Evolutionary conservation across 2,329 filamentous ascomycete species (phyloP).

Genomic region (Grosmannia clavigera): DNA sequence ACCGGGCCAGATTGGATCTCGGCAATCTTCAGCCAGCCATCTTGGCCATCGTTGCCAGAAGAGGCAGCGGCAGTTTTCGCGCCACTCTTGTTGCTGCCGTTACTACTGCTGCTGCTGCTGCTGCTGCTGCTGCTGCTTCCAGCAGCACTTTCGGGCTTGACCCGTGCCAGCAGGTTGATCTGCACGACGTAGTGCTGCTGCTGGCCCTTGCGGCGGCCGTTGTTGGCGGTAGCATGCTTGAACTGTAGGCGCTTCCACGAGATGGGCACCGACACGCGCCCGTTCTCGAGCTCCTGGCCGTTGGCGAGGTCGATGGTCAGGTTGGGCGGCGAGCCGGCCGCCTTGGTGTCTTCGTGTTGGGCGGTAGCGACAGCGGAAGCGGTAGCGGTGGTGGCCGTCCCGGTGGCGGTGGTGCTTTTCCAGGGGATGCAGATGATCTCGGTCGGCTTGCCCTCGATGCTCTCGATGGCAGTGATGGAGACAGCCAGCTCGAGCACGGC

Average conservation of each 20-base stretch:
- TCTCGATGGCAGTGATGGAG: slow-evolving; percentile 75
- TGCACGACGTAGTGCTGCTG: slow-evolving; percentile 92
- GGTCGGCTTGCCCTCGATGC: slow-evolving; percentile 79
- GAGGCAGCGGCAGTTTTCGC: neutral
- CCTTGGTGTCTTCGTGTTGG: slow-evolving; percentile 30
- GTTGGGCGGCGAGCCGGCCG: slow-evolving; percentile 37
- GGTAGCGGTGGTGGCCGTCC: slow-evolving; percentile 24
- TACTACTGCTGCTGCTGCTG: neutral
- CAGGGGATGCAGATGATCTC: slow-evolving; percentile 96
- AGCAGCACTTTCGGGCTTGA: slow-evolving; percentile 25
- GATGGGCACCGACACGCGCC: slow-evolving; percentile 61
- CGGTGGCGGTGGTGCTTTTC: slow-evolving; percentile 58
- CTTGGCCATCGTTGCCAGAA: slow-evolving; percentile 40
- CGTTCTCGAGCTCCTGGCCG: slow-evolving; percentile 63
- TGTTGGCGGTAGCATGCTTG: slow-evolving; percentile 92
- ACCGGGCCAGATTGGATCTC: slow-evolving; percentile 88
- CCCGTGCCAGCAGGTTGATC: slow-evolving; percentile 52
- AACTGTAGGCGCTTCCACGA: slow-evolving; percentile 94
- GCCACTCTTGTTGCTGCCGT: neutral
- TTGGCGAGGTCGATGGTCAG: slow-evolving; percentile 41
- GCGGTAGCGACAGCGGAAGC: neutral
- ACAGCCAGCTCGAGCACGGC: slow-evolving; percentile 69
- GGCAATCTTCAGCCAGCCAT: slow-evolving; percentile 56
- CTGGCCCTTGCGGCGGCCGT: slow-evolving; percentile 82
- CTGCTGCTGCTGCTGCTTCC: neutral